phyloP scores from a whole-genome alignment of 2,329 filamentous ascomycete species.

The Microascus cirrosus region DNA sequence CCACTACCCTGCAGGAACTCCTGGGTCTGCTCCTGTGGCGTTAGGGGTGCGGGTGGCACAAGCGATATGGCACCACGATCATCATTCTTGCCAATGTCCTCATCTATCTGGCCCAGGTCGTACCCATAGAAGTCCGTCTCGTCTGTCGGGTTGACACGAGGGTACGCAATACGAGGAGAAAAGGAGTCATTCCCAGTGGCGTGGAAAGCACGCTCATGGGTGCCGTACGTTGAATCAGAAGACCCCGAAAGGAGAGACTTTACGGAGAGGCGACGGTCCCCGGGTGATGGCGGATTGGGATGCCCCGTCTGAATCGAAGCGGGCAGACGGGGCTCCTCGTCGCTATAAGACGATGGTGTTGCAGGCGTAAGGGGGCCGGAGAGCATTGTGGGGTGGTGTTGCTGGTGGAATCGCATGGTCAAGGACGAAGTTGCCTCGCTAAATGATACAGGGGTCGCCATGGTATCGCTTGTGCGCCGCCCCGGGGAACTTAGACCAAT shows the following conservation, averaged over 20 bases:
- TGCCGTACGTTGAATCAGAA: conserved; percentile 10
- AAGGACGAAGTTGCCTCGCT: background rate
- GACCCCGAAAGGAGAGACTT: conserved; percentile 50
- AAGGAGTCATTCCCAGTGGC: background rate
- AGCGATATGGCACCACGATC: conserved; percentile 54
- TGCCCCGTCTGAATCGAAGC: conserved; percentile 8
- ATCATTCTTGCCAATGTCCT: conserved; percentile 60
- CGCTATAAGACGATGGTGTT: conserved; percentile 24
- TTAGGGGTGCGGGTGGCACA: conserved; percentile 17
- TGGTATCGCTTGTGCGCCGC: background rate
- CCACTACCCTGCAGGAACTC: conserved; percentile 7
- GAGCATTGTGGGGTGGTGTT: conserved; percentile 8
- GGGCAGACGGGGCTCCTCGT: conserved; percentile 19
- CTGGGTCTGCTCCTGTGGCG: conserved; percentile 9
- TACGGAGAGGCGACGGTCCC: conserved; percentile 43
- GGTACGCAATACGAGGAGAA: background rate
- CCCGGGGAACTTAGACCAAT: background rate
- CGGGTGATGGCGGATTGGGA: conserved; percentile 12
- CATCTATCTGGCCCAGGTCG: conserved; percentile 58
- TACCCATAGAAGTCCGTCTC: conserved; percentile 51
- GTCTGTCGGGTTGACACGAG: conserved; percentile 9
- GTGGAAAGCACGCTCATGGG: background rate
- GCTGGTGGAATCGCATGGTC: conserved; percentile 2
- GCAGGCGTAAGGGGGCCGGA: conserved; percentile 27
- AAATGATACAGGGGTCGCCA: background rate